Evolutionary conservation across 768 basidiomycete species (phyloP).

Genomic region (Fomitopsis serialis): DNA sequence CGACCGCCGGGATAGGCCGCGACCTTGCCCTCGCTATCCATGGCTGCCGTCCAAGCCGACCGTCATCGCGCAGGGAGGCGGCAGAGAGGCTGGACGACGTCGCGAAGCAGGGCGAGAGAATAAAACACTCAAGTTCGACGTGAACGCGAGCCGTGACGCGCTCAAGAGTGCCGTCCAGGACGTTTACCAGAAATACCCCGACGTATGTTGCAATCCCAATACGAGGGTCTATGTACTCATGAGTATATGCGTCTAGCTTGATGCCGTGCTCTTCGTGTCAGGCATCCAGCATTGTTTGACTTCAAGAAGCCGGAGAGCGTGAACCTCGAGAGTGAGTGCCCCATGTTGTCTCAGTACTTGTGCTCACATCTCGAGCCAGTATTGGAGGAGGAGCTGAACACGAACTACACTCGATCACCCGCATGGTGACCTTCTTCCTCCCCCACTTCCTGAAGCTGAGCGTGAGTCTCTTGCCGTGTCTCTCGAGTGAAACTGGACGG

Average conservation of each 20-base stretch:
- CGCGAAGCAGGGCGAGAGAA: slow-evolving; percentile 23
- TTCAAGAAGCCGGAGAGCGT: slow-evolving; percentile 39
- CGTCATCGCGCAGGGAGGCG: slow-evolving; percentile 50
- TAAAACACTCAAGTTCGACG: slow-evolving; percentile 42
- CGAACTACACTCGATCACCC: slow-evolving; percentile 51
- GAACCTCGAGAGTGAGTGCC: slow-evolving; percentile 35
- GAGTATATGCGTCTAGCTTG: slow-evolving; percentile 35
- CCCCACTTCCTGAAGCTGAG: slow-evolving; percentile 53
- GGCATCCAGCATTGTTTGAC: slow-evolving; percentile 47
- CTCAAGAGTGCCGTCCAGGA: slow-evolving; percentile 38
- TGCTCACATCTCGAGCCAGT: slow-evolving; percentile 20
- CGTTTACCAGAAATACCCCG: slow-evolving; percentile 40
- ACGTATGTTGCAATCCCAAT: slow-evolving; percentile 28
- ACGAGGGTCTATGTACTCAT: background rate
- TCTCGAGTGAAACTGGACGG: background rate
- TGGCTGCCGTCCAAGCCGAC: slow-evolving; percentile 40
- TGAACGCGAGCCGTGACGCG: slow-evolving; percentile 31
- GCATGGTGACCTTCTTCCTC: slow-evolving; percentile 41
- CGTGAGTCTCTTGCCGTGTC: slow-evolving; percentile 25
- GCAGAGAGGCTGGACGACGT: slow-evolving; percentile 48
- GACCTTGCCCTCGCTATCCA: slow-evolving; percentile 47
- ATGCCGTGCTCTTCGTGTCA: slow-evolving; percentile 48
- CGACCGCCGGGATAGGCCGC: slow-evolving; percentile 54
- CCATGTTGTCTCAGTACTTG: too few relatives aligned
- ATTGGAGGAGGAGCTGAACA: slow-evolving; percentile 40